Evolutionary conservation across 192 early-diverging fungal species (phyloP).

Genomic region (Coemansia sp.): DNA sequence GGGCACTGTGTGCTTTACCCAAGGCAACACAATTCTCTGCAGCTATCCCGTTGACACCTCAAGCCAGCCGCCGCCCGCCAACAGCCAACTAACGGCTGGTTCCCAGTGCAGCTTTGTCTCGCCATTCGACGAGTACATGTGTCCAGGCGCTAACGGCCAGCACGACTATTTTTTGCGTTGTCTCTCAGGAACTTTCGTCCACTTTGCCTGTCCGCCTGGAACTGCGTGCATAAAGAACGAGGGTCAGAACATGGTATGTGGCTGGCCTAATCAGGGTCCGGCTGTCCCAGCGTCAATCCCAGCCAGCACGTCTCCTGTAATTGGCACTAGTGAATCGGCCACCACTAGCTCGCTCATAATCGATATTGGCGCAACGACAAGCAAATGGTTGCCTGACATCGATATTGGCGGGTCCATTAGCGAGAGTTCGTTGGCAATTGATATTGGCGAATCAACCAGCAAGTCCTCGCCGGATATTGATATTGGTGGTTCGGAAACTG

Average conservation of each 20-base stretch:
- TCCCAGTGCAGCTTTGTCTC: conserved; percentile 33
- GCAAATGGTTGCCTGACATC: not conserved
- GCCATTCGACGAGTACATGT: conserved; percentile 45
- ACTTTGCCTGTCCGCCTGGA: conserved; percentile 44
- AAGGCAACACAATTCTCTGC: conserved; percentile 44
- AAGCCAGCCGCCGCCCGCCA: conserved; percentile 23
- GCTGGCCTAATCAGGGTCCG: conserved; percentile 6
- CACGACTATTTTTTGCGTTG: conserved; percentile 44
- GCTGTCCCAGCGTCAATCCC: not conserved
- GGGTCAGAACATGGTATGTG: conserved; percentile 47
- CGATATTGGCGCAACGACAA: conserved; percentile 3
- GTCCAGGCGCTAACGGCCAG: conserved; percentile 36
- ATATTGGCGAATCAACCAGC: conserved; percentile 6
- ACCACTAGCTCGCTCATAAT: not conserved
- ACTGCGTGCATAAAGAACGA: conserved; percentile 40
- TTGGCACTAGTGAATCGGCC: not conserved
- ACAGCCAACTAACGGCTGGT: conserved; percentile 14
- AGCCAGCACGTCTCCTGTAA: not conserved
- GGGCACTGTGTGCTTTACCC: conserved; percentile 46
- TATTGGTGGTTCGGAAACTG: conserved; percentile 6
- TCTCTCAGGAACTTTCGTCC: conserved; percentile 37
- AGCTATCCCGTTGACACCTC: conserved; percentile 29
- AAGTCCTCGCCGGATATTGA: not conserved
- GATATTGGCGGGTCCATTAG: conserved; percentile 6
- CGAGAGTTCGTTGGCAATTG: not conserved